These are phyloP conservation scores for Filosporella fistucella DNA, from an alignment of 495 filamentous ascomycete species.

Conservation along the genomic window DNA sequence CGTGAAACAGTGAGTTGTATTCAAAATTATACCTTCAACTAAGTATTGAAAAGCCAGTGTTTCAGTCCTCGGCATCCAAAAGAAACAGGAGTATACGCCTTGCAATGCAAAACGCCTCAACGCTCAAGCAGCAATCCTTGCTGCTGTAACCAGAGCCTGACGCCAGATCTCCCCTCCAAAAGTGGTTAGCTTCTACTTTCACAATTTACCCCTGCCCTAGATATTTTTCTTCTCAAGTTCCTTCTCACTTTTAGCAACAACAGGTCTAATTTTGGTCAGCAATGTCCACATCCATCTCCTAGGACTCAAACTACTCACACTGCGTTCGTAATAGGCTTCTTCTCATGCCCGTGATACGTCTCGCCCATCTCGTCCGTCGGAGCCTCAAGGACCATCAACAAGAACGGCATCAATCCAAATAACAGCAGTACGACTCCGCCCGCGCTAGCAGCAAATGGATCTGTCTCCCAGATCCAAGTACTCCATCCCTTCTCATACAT, in stretches of 20 bases:
- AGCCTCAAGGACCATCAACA: conserved; percentile 14
- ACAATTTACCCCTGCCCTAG: no score
- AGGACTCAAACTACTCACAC: conserved; percentile 9
- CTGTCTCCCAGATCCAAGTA: conserved; percentile 11
- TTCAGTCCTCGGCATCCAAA: no score
- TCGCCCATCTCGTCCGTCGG: conserved; percentile 11
- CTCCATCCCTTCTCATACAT: conserved; percentile 13
- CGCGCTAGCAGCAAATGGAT: conserved; percentile 1
- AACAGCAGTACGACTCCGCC: conserved; percentile 7
- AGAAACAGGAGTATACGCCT: no score
- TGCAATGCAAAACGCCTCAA: no score
- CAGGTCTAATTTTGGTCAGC: conserved; percentile 7
- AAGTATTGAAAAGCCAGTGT: no score
- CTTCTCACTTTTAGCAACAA: conserved; percentile 7
- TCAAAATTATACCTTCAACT: no score
- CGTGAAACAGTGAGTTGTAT: no score
- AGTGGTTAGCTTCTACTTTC: no score
- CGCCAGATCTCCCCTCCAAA: no score
- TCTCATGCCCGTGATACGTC: conserved; percentile 18
- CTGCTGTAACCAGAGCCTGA: no score
- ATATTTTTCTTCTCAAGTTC: conserved; percentile 9
- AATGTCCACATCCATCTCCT: neutral
- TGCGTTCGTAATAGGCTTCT: conserved; percentile 13
- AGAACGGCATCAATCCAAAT: conserved; percentile 18
- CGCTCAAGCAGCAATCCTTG: no score